phyloP scores from a whole-genome alignment of 2,329 filamentous ascomycete species.

The Sclerotinia spermophila region DNA sequence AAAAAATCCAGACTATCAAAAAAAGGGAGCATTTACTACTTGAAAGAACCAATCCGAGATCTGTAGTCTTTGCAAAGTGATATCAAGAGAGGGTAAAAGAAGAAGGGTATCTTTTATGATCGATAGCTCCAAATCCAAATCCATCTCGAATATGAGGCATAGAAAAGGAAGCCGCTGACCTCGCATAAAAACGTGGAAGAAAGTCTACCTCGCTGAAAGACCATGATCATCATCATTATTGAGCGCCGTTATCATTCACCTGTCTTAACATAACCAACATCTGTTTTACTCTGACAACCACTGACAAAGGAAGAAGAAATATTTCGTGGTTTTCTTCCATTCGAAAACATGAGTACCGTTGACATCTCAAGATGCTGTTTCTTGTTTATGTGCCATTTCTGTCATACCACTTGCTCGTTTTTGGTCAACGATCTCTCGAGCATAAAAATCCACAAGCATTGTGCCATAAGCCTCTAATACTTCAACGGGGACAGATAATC shows the following conservation, averaged over 20 bases:
- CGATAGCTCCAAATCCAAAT: not conserved
- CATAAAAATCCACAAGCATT: slow-evolving; percentile 98
- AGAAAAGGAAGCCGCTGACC: slow-evolving; percentile 2
- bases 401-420: slow-evolving; percentile 31
- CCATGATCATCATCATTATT: not conserved
- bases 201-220: slow-evolving; percentile 14
- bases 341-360: slow-evolving; percentile 3
- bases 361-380: slow-evolving; percentile 15
- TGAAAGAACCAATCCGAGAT: not conserved
- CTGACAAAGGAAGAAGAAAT: not conserved
- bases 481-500: slow-evolving; percentile 87
- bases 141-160: slow-evolving; percentile 8
- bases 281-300: not conserved
- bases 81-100: slow-evolving; percentile 12
- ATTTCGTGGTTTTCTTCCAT: slow-evolving; percentile 1
- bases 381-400: slow-evolving; percentile 32
- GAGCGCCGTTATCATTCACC: not conserved
- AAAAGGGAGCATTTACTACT: not conserved
- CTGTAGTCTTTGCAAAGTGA: slow-evolving; percentile 4
- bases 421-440: slow-evolving; percentile 76
- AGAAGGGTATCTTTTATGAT: slow-evolving; percentile 17
- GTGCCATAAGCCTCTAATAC: slow-evolving; percentile 96
- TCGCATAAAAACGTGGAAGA: not conserved
- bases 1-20: not conserved
- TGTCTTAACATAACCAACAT: slow-evolving; percentile 1